Base-by-base conservation (phyloP, 2,329 filamentous ascomycete genomes). In the Metarhizium brunneum region DNA sequence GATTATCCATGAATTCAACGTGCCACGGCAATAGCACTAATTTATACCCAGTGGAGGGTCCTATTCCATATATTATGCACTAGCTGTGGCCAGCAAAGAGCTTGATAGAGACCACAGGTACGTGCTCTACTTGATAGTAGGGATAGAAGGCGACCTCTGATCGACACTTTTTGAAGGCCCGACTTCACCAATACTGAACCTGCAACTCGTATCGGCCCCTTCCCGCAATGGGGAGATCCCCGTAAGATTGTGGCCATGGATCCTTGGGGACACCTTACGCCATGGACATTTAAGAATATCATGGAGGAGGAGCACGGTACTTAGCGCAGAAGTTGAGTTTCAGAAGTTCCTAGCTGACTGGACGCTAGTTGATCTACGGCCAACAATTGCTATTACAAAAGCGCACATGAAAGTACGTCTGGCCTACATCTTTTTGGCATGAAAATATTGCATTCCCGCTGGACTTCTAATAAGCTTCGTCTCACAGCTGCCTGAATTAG, bases 221-320 rank as follows among this genome's bases (percentile, higher is more conserved):
- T 95, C 64, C 85, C 89, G 7, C 84, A 94, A 72, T 99, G 92
- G 92, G 82, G 81, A 30, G 89, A 95, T 67, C 83, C 82, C 65
- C 90, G 90, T 71, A 97, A 96, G 77, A 97, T 99, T 60, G 92
- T 97, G 14, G 90, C 92, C 18, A 96, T 99, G 90, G 94, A 97
- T 68, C 92, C 92, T 0, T 89, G 87, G 69, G 92, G 94, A 6
- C 94, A 97, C 73, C 76, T 96, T 58, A 82, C 87, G 8, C 89
- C 90, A 8, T 92, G 87, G 86, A 73, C 95, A 2, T 95, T 87
- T 75, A 88, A 87, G 60, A 84, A 92, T 59, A 79, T 83, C 49
- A 91, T 94, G 64, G 79, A 88, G 51, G 84, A 86, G 52, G 84
- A 96, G 48, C 83, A 90, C 63, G 74, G 82, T 82, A 69, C 11